Evolutionary conservation across 1,139 yeast genomes (phyloP), one percentile per base, ranked within the genome.

Genomic region (Meyerozyma carpophila): DNA sequence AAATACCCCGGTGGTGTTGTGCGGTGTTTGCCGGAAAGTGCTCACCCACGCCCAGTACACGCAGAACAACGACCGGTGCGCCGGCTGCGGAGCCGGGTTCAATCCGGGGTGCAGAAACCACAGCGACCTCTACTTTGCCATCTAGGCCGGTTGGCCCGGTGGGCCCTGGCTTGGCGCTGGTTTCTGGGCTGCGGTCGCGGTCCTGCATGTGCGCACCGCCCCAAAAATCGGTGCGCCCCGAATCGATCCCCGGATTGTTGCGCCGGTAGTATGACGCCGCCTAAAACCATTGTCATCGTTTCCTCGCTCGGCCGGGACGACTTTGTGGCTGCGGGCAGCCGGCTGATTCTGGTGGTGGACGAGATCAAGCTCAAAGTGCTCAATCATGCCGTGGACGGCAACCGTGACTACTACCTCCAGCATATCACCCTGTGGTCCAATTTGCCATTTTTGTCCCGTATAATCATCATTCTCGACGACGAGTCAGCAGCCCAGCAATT

Each of bases 381-480:
- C 36, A 67, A 66, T 43, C 49, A 62, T 36, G 51, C 42, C 24
- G 37, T 45, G 1, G 42, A 37, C 8, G 45, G 47, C 18, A 46
- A 55, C 16, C 59, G 58, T 28, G 66, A 62, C 37, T 59, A 59
- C 45, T 61, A 48, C 39, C 44, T 65, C 27, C 57, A 60, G 38
- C 53, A 63, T 36, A 66, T 75, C 31, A 58, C 62, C 37, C 63
- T 71, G 47, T 75, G 80, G 79, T 66, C 76, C 9, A 70, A 65
- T 41, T 53, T 75, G 32, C 69, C 78, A 9, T 71, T 70, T 43
- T 58, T 75, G 42, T 62, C 58, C 41, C 56, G 81, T 28, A 59
- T 72, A 11, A 70, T 75, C 18, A 61, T 75, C 29, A 70, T 73
- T 5, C 57, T 75, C 47, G 57, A 59, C 44, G 59, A 62, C 18